phyloP scores from a whole-genome alignment of 352 stramenopile species.

The Pythium guiyangense region DNA sequence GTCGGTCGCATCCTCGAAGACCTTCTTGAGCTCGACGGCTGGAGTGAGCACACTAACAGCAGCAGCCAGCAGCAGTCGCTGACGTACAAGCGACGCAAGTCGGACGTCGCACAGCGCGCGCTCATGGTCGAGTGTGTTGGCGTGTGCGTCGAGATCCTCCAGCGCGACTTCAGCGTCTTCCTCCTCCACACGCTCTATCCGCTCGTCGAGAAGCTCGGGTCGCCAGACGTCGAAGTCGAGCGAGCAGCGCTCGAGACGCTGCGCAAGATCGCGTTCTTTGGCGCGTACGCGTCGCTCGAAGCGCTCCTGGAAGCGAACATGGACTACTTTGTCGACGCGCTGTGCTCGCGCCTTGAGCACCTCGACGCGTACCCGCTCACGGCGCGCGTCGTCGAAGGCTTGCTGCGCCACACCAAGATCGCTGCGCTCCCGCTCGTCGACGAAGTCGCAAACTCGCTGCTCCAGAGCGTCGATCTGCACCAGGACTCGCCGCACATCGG shows the following conservation, averaged over 20 bases:
- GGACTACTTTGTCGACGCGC: constrained; percentile 85
- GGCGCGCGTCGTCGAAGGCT: constrained; percentile 66
- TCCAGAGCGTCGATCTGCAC: constrained; percentile 73
- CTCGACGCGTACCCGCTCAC: constrained; percentile 68
- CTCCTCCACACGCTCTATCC: constrained; percentile 72
- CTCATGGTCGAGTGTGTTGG: constrained; percentile 76
- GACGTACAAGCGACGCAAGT: constrained; percentile 11
- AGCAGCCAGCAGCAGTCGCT: neutral
- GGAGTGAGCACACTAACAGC: constrained; percentile 24
- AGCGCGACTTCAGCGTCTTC: constrained; percentile 47
- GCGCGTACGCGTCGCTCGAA: constrained; percentile 50
- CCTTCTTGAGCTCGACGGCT: constrained; percentile 44
- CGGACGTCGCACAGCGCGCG: constrained; percentile 35
- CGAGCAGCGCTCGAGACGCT: constrained; percentile 65
- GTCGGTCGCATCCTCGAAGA: constrained; percentile 76
- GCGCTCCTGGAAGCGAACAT: constrained; percentile 75
- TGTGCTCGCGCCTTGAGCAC: constrained; percentile 66
- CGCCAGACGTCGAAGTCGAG: constrained; percentile 53
- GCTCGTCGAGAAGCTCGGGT: constrained; percentile 82
- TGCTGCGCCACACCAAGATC: constrained; percentile 59
- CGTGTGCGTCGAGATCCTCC: constrained; percentile 62
- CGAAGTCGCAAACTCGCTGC: constrained; percentile 64
- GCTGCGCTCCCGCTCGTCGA: constrained; percentile 71
- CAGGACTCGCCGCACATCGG: constrained; percentile 50
- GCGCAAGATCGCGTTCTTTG: constrained; percentile 58